A percentile compares a stretch with the other conserved stretches of the same genome.
Evolutionary conservation across 345 rosid species (phyloP).

Genomic region (Lenwebbia sp.): DNA sequence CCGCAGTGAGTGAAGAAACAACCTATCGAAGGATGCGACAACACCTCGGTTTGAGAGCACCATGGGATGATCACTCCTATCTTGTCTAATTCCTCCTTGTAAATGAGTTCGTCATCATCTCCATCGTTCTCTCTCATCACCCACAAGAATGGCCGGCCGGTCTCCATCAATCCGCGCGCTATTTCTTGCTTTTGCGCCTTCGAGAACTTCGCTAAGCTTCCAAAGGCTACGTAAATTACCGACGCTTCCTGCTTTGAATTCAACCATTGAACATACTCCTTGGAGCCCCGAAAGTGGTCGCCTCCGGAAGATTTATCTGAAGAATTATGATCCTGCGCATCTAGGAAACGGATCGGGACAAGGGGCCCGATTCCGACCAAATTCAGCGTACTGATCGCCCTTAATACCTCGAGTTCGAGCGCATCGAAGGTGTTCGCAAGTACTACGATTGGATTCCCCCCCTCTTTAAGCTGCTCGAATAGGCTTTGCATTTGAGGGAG

Average conservation of each 20-base stretch:
- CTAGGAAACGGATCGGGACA: background rate
- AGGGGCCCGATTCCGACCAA: background rate
- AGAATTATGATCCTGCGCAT: background rate
- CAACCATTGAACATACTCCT: conserved; percentile 1
- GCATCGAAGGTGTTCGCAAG: conserved; percentile 2
- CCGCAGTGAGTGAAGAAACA: conserved; percentile 33
- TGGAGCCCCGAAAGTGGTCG: background rate
- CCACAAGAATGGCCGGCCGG: background rate
- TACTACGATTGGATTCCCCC: background rate
- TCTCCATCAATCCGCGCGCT: background rate
- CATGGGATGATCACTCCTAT: conserved; percentile 20
- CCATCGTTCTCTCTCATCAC: conserved; percentile 11
- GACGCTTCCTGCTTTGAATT: background rate
- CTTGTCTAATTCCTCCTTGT: background rate
- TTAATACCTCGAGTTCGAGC: background rate
- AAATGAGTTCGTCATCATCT: background rate
- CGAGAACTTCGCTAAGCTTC: background rate
- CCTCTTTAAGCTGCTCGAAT: background rate
- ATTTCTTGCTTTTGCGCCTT: conserved; percentile 3
- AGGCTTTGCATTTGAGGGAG: background rate
- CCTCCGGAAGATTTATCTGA: background rate
- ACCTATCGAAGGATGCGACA: conserved; percentile 18
- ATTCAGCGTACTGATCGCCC: background rate
- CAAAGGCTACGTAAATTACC: background rate
- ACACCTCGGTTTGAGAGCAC: conserved; percentile 27